These are phyloP conservation scores for Ocimum tenuiflorum DNA, from an alignment of 257 asterid species.

Conservation along the genomic window DNA sequence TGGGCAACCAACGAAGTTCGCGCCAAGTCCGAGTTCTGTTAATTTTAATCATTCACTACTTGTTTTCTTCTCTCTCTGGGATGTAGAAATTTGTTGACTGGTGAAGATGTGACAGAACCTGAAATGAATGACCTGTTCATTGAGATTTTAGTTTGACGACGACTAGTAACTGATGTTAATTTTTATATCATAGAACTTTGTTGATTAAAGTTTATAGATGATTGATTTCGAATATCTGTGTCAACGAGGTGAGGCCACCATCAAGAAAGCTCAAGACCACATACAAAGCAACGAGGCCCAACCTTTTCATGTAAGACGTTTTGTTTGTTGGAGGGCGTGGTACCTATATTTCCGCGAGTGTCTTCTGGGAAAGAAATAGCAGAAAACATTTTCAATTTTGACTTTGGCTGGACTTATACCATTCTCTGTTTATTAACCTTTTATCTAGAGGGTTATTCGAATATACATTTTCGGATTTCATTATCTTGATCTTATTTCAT, in stretches of 20 bases:
- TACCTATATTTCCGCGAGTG: conserved; percentile 10
- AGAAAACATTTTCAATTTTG: conserved; percentile 14
- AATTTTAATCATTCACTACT: too few relatives aligned
- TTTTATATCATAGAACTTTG: too few relatives aligned
- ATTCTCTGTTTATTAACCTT: conserved; percentile 6
- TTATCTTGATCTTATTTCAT: background rate
- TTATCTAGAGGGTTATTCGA: background rate
- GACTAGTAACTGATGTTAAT: too few relatives aligned
- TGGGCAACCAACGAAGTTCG: too few relatives aligned
- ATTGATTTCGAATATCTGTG: too few relatives aligned
- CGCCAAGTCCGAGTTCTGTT: too few relatives aligned
- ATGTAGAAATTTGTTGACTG: too few relatives aligned
- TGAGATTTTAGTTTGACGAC: too few relatives aligned
- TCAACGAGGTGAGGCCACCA: conserved; percentile 83
- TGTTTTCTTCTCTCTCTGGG: too few relatives aligned
- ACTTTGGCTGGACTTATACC: conserved; percentile 13
- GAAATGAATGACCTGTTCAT: too few relatives aligned
- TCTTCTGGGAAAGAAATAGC: conserved; percentile 11
- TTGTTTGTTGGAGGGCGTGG: background rate
- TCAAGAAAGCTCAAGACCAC: conserved; percentile 71
- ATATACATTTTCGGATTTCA: background rate
- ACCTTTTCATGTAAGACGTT: conserved; percentile 44
- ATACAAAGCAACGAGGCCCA: conserved; percentile 64
- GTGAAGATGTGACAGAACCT: too few relatives aligned
- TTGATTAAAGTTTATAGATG: too few relatives aligned